phyloP scores from a whole-genome alignment of 2,329 filamentous ascomycete species.

The Colletotrichum salicis region DNA sequence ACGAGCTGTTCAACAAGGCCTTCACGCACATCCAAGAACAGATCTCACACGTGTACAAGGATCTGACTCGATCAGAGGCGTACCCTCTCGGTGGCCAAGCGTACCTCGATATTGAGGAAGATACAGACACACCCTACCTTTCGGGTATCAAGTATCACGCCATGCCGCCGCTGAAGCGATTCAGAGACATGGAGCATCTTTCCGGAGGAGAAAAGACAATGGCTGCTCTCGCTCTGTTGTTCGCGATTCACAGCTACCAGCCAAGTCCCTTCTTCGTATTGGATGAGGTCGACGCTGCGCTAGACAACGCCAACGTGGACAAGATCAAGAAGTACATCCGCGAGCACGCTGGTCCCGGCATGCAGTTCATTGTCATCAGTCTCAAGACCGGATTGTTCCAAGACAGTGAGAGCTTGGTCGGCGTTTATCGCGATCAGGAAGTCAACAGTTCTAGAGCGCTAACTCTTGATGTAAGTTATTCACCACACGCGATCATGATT shows the following conservation, averaged over 20 bases:
- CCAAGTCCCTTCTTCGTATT: conserved; percentile 97
- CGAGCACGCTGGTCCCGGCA: conserved; percentile 92
- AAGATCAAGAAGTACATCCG: conserved; percentile 97
- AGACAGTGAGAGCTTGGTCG: conserved; percentile 93
- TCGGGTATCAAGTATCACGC: conserved; percentile 98
- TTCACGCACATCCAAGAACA: conserved; percentile 96
- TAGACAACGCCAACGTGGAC: conserved; percentile 97
- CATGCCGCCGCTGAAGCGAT: conserved; percentile 97
- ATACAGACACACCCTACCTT: conserved; percentile 95
- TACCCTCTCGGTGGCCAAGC: conserved; percentile 91
- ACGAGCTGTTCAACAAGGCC: conserved; percentile 93
- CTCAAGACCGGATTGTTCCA: conserved; percentile 96
- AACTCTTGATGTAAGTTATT: conserved; percentile 87
- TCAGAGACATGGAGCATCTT: conserved; percentile 98
- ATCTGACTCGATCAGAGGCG: conserved; percentile 88
- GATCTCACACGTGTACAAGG: conserved; percentile 93
- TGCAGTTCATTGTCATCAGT: conserved; percentile 99
- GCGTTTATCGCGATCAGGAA: conserved; percentile 93
- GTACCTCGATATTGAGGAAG: conserved; percentile 91
- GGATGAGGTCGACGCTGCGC: conserved; percentile 95
- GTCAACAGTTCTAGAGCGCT: conserved; percentile 92
- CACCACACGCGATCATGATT: neutral
- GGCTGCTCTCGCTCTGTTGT: conserved; percentile 94
- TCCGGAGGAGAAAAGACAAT: conserved; percentile 99
- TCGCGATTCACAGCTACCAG: conserved; percentile 96